Percentiles rank a stretch among this genome's conserved stretches.
Evolutionary conservation across 352 stramenopile species (phyloP).

Genomic region (Peronosclerospora sorghi): DNA sequence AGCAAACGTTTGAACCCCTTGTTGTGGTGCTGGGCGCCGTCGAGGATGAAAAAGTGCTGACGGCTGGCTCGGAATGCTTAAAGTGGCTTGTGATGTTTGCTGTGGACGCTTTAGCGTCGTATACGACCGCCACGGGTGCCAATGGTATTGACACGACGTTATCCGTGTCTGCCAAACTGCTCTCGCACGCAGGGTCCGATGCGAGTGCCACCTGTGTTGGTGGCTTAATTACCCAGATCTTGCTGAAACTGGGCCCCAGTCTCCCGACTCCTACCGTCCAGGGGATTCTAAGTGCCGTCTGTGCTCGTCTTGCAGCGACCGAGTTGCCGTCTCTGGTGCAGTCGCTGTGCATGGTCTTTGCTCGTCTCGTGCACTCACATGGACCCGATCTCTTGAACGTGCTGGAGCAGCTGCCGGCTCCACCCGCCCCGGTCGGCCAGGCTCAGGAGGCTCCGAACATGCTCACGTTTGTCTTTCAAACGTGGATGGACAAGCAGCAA

Average conservation of each 20-base stretch:
- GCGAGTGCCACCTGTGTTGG: constrained; percentile 61
- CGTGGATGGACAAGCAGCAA: constrained; percentile 75
- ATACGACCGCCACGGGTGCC: constrained; percentile 21
- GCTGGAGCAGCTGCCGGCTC: constrained; percentile 52
- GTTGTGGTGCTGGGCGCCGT: constrained; percentile 42
- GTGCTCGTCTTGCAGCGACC: constrained; percentile 45
- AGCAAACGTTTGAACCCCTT: constrained; percentile 64
- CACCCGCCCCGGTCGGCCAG: constrained; percentile 7
- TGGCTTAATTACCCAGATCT: constrained; percentile 70
- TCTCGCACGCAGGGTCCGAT: constrained; percentile 57
- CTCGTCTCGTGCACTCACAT: constrained; percentile 64
- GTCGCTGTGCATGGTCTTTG: constrained; percentile 76
- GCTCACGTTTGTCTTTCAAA: constrained; percentile 68
- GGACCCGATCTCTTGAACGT: constrained; percentile 56
- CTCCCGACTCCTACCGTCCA: constrained; percentile 56
- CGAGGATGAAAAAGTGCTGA: constrained; percentile 72
- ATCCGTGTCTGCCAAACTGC: constrained; percentile 51
- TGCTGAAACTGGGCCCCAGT: constrained; percentile 51
- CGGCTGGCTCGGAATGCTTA: constrained; percentile 61
- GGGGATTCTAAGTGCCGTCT: constrained; percentile 65
- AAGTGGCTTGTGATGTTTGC: constrained; percentile 81
- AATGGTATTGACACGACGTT: constrained; percentile 63
- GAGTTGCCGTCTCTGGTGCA: constrained; percentile 67
- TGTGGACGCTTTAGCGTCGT: constrained; percentile 46
- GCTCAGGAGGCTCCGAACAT: constrained; percentile 36